These are phyloP conservation scores for Geranomyces variabilis DNA, from an alignment of 192 early-diverging fungal genomes.

Conservation along the genomic window DNA sequence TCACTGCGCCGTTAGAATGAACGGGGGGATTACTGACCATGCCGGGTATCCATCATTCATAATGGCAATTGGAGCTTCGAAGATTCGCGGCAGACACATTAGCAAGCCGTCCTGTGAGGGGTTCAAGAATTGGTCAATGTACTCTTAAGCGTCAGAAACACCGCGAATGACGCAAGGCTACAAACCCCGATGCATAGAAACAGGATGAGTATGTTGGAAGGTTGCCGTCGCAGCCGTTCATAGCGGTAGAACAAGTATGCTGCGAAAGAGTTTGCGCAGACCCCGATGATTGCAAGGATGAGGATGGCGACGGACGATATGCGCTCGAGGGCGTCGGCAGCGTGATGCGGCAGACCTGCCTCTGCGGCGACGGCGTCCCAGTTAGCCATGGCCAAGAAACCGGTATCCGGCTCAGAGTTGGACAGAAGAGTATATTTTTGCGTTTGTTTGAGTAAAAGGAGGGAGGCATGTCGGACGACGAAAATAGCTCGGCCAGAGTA, in stretches of 20 bases:
- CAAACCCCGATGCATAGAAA: constrained; percentile 1
- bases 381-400: too few relatives aligned
- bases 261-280: background rate
- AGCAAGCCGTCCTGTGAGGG: background rate
- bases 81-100: background rate
- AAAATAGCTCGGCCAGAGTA: too few relatives aligned
- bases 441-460: too few relatives aligned
- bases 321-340: background rate
- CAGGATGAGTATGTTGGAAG: constrained; percentile 2
- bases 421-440: too few relatives aligned
- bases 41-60: background rate
- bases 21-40: background rate
- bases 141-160: too few relatives aligned
- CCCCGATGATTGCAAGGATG: background rate
- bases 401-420: too few relatives aligned
- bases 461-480: too few relatives aligned
- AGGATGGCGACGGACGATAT: background rate
- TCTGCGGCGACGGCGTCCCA: too few relatives aligned
- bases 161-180: too few relatives aligned
- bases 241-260: background rate
- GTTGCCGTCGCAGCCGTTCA: background rate
- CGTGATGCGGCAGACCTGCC: background rate
- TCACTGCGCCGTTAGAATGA: too few relatives aligned
- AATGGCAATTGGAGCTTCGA: background rate
- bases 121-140: too few relatives aligned